A percentile compares a stretch with the other conserved stretches of the same genome.
Conservation (phyloP, 2,329 filamentous ascomycete species). For the Venturia nashicola region DNA sequence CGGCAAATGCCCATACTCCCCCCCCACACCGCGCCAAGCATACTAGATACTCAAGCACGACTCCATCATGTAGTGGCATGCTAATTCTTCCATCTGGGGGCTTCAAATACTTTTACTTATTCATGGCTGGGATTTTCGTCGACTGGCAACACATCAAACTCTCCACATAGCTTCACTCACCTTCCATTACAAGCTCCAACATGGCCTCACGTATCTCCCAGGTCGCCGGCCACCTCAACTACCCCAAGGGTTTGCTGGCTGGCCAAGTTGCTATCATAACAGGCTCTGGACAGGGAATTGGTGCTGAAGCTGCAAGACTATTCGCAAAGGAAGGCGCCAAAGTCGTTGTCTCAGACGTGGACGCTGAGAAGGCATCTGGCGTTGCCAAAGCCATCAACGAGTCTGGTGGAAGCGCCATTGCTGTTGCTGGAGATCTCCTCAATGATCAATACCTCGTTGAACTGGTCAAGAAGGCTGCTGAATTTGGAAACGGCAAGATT, state of each 20-base stretch:
- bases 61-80: too few species aligned
- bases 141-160: background rate
- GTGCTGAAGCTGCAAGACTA: conserved; percentile 67
- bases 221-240: conserved; percentile 43
- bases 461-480: conserved; percentile 63
- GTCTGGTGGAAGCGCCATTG: conserved; percentile 54
- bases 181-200: background rate
- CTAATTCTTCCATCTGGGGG: background rate
- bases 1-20: too few species aligned
- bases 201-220: conserved; percentile 8
- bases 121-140: background rate
- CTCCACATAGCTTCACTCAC: background rate
- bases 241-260: conserved; percentile 63
- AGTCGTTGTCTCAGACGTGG: conserved; percentile 75
- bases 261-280: conserved; percentile 83
- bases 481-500: conserved; percentile 77
- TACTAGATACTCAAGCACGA: too few species aligned
- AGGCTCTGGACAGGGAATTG: conserved; percentile 76
- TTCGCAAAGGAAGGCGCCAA: conserved; percentile 84
- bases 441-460: conserved; percentile 56
- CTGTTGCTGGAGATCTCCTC: conserved; percentile 66
- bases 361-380: conserved; percentile 58
- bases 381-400: conserved; percentile 61
- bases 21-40: too few species aligned
- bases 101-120: background rate